Percentiles rank a stretch among this genome's conserved stretches.
phyloP scores from a whole-genome alignment of 148 eudicot genomes.

The Vaccinium darrowii region DNA sequence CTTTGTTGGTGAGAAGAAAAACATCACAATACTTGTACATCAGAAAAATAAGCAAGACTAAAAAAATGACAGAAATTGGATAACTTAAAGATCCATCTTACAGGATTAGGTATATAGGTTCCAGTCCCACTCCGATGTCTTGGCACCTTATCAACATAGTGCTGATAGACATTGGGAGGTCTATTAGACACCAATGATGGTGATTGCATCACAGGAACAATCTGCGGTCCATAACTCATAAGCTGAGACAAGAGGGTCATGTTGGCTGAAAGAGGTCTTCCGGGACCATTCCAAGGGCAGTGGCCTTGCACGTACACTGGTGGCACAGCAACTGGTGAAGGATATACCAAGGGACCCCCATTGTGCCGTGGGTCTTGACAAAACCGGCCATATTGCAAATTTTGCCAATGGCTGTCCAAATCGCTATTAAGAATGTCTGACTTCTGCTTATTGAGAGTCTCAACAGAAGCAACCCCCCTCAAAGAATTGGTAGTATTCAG shows the following conservation, averaged over 20 bases:
- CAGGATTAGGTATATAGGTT: constrained; percentile 83
- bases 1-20: not conserved
- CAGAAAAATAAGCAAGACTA: not conserved
- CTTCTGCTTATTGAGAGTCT: constrained; percentile 36
- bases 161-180: constrained; percentile 57
- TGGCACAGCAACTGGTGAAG: constrained; percentile 63
- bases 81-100: constrained; percentile 31
- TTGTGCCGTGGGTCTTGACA: constrained; percentile 53
- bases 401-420: constrained; percentile 81
- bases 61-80: not conserved
- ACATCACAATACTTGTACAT: not conserved
- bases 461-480: constrained; percentile 27
- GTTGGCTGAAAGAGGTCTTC: too few relatives aligned
- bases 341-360: constrained; percentile 38
- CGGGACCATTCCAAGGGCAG: constrained; percentile 53
- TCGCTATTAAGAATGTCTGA: constrained; percentile 78
- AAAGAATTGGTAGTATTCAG: constrained; percentile 26
- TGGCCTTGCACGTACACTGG: constrained; percentile 71
- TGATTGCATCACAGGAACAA: constrained; percentile 56
- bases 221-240: constrained; percentile 39
- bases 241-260: too few relatives aligned
- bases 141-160: constrained; percentile 58
- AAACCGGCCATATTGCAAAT: constrained; percentile 69
- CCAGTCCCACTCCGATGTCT: constrained; percentile 91
- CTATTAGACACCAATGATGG: constrained; percentile 48